Evolutionary conservation across 768 basidiomycete genomes (phyloP), one percentile per base, ranked within the genome.

Genomic region (Paxillus involutus): DNA sequence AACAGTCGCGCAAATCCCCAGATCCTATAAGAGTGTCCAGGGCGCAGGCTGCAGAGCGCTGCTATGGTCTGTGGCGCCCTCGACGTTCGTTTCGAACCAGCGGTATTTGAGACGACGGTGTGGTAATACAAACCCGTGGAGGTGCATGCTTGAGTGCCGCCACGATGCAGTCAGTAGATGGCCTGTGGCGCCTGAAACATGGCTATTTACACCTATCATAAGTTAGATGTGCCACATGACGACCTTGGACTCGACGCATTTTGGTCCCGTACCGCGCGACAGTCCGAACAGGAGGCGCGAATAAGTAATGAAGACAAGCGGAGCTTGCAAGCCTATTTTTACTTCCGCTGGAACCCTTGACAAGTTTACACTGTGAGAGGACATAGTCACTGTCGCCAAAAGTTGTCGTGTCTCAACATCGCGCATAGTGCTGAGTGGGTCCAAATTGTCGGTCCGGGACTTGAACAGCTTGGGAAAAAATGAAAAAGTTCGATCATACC

Each of bases 401-500:
- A 30, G 29, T 6, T 8, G 10, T 33, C 33, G 33, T 33, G 33
- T 43, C 19, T 11, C 24, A 11, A 14, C 40, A 41, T 17, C 16
- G 44, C 13, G 12, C 24, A 44, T 2, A 29, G 24, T n/a, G n/a
- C n/a, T n/a, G n/a, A n/a, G n/a, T n/a, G n/a, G n/a, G n/a, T n/a
- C n/a, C n/a, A n/a, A n/a, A n/a, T n/a, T n/a, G n/a, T n/a, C n/a
- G 52, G 57, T 37, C 64, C 55, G 60, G 42, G 29, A 32, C 16
- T 12, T 33, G 33, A 53, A 47, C 42, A n/a, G 51, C 41, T 32
- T 59, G 61, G 60, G 59, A 60, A 62, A 55, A 57, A 47, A 51
- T 24, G 35, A 26, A 54, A 50, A 54, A 41, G 49, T 68, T 71
- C 68, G 70, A 67, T 68, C 65, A 67, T 44, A 59, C 48, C 66